These are phyloP conservation scores for Phytophthora vignae DNA, from an alignment of 352 stramenopile genomes.

Conservation along the genomic window DNA sequence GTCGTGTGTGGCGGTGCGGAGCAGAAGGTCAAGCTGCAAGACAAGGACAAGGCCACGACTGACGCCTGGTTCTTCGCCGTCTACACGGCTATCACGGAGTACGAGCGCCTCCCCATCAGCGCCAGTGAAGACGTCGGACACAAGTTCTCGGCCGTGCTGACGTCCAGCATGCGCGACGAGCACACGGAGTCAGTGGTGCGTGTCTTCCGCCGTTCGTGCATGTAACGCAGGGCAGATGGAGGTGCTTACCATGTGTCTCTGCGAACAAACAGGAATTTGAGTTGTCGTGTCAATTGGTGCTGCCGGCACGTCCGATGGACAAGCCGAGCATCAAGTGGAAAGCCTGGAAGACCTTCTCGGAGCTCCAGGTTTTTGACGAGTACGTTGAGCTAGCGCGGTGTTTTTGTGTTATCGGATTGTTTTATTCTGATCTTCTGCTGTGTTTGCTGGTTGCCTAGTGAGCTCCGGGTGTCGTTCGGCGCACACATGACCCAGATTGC, in stretches of 20 bases:
- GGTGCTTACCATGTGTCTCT: conserved; percentile 23
- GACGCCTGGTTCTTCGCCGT: conserved; percentile 85
- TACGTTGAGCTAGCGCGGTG: conserved; percentile 30
- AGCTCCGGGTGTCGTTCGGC: conserved; percentile 60
- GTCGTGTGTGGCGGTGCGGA: not conserved
- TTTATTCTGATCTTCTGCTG: conserved; percentile 4
- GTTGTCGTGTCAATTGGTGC: conserved; percentile 72
- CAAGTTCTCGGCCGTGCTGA: conserved; percentile 65
- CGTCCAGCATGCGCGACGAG: conserved; percentile 63
- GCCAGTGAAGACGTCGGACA: conserved; percentile 46
- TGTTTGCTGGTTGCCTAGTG: conserved; percentile 38
- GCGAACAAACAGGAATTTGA: conserved; percentile 64
- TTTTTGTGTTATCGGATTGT: not conserved
- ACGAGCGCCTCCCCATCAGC: conserved; percentile 53
- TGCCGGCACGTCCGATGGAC: conserved; percentile 56
- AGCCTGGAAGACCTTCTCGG: conserved; percentile 71
- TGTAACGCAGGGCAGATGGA: conserved; percentile 10
- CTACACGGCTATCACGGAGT: conserved; percentile 79
- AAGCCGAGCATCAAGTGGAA: conserved; percentile 85
- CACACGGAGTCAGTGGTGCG: conserved; percentile 62
- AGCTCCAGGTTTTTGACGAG: conserved; percentile 80
- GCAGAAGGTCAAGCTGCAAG: conserved; percentile 79
- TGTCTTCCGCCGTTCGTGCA: conserved; percentile 17
- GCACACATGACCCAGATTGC: conserved; percentile 62
- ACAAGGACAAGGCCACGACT: conserved; percentile 78